Percentiles rank a stretch among this genome's conserved stretches.
Evolutionary conservation across 495 filamentous ascomycete genomes (phyloP).

Genomic region (Penicillium macrosclerotiorum): DNA sequence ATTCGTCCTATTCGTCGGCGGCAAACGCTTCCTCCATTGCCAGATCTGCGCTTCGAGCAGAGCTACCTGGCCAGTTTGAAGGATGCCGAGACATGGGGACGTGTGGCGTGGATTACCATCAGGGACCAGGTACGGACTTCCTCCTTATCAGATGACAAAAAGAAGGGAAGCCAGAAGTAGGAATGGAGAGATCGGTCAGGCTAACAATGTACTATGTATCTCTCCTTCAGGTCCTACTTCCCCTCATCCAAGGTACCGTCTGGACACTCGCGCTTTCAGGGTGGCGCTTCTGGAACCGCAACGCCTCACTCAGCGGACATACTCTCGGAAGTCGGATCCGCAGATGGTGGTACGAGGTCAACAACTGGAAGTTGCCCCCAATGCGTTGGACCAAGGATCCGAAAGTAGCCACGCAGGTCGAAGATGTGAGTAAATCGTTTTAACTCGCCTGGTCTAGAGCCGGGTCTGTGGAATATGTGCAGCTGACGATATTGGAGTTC

Average conservation of each 20-base stretch:
- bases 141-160: background rate
- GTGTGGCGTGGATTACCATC: conserved; percentile 77
- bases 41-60: conserved; percentile 95
- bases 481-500: conserved; percentile 40
- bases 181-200: background rate
- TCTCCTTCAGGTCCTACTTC: conserved; percentile 66
- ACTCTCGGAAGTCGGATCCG: conserved; percentile 68
- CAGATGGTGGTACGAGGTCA: conserved; percentile 89
- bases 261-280: conserved; percentile 77
- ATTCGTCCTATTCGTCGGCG: conserved; percentile 52
- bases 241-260: conserved; percentile 77
- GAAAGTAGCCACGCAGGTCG: conserved; percentile 39
- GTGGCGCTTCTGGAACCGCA: conserved; percentile 81
- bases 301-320: conserved; percentile 64
- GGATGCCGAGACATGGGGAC: conserved; percentile 70
- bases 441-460: conserved; percentile 6
- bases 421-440: conserved; percentile 44
- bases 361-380: conserved; percentile 71
- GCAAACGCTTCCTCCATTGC: conserved; percentile 72
- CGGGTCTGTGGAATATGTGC: conserved; percentile 3
- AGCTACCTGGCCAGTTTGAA: conserved; percentile 87
- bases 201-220: conserved; percentile 5
- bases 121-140: conserved; percentile 72
- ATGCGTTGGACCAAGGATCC: conserved; percentile 21
- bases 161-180: background rate